Evolutionary conservation across 495 filamentous ascomycete genomes (phyloP), one percentile per base, ranked within the genome.

Genomic region (Penicillium ucsense): DNA sequence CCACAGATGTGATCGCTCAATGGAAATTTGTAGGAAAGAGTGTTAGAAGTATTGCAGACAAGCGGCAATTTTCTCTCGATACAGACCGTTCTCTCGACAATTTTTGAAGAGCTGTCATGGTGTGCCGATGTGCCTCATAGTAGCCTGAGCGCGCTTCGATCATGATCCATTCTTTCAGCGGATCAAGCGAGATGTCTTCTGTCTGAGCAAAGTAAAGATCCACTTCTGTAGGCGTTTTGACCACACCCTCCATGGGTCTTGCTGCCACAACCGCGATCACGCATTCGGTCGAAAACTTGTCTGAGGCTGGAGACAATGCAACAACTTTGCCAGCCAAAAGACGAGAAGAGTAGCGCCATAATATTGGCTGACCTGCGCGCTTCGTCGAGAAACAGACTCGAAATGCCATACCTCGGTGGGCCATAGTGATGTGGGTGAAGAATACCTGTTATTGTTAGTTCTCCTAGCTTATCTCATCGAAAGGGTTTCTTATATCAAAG

Each of bases 331-430:
- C 88, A 0, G 80, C 68, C 3, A 81, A 73, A 6, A 94, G 71
- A 0, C 89, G 78, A 45, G 81, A 84, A 0, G 85, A 86, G 43
- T 88, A 80, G 27, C 78, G 67, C 89, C 89, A 95, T 0, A 76
- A 69, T 33, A 95, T 82, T n/a, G 67, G 74, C 52, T 83, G 88
- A 4, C 70, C 75, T 1, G 82, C 76, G 35, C 84, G 75, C 35
- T 67, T 61, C 1, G 84, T 77, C 0, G 85, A 88, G 58, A 95
- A 94, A 9, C 76, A 76, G 9, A 92, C 63, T 32, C 83, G 78
- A 35, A 75, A 74, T 11, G 83, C 81, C 8, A 87, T 70, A 0
- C 86, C 88, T 11, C 74, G 64, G 5, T 62, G 63, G 2, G 82
- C 67, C 56, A 88, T 79, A 0, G 81, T 77, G 27, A 88, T 65